Conservation (phyloP, 2,329 filamentous ascomycete genomes). For the Diplodia seriata region DNA sequence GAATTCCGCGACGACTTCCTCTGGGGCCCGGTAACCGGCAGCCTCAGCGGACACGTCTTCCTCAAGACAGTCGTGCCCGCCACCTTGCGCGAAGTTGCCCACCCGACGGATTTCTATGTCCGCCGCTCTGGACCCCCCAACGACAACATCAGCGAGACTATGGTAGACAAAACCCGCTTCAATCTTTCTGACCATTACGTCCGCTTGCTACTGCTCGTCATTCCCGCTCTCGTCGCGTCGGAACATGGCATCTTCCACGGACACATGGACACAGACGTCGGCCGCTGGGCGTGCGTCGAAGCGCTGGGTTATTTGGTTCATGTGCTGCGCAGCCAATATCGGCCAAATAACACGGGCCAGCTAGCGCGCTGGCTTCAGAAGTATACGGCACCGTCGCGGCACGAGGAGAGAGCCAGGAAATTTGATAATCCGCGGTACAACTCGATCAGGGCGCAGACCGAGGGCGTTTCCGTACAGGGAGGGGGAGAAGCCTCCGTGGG, state of each 20-base stretch:
- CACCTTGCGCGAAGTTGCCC: neutral
- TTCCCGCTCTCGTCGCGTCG: neutral
- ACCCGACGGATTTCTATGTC: neutral
- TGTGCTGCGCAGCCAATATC: constrained; percentile 4
- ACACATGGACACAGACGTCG: neutral
- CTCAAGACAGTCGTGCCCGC: neutral
- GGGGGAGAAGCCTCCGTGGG: neutral
- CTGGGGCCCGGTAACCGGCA: neutral
- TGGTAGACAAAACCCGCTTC: neutral
- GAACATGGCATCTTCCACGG: neutral
- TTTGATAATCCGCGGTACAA: constrained; percentile 10
- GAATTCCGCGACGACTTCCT: constrained; percentile 27
- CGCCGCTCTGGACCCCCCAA: no score
- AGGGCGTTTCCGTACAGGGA: neutral
- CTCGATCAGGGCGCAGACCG: neutral
- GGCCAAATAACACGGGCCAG: neutral
- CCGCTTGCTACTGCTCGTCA: neutral
- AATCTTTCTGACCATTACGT: constrained; percentile 1
- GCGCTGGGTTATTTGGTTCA: neutral
- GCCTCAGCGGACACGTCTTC: neutral
- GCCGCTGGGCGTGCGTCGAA: neutral
- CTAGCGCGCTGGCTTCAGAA: neutral
- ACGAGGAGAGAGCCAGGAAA: neutral
- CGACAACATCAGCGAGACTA: neutral
- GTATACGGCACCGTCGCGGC: neutral